Base-by-base conservation (phyloP, 495 filamentous ascomycete species). In the Tuber brumale region DNA sequence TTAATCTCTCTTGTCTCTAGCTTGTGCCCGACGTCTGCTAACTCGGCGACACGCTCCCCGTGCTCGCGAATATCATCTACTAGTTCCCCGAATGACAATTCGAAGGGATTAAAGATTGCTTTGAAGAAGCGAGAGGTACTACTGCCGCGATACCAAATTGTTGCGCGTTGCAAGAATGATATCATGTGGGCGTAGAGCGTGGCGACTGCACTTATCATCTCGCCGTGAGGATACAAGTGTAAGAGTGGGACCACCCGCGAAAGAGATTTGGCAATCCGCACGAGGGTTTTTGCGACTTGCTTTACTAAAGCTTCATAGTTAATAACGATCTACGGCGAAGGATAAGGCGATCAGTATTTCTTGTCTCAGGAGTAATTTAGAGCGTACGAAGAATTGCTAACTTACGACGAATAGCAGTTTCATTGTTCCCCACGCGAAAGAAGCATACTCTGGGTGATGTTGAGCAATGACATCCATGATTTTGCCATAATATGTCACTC, bases 371-470 rank as follows among this genome's bases (percentile, higher is more conserved):
- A 8, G 23, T 12, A 6, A 4, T 41, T 23, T 61, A 23, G 21
- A 12, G 45, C 0, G 23, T 14, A 31, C 14, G 12, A 12, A 4
- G n/a, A 16, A 12, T 27, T 57, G 9, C 12, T 61, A 16, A 61
- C 51, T 70, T 75, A 83, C 82, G 39, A 76, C 42, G 48, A 84
- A 78, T 21, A 84, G n/a, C 23, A 83, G 78, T 39, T 83, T 80
- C 46, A 84, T 66, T 31, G 82, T 44, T 10, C 82, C 82, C 80
- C 82, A 84, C 27, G 78, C 82, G 14, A 82, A 39, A n/a, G 80
- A 71, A 12, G 77, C 79, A 73, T 83, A 83, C 44, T 83, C 77
- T 4, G 82, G 74, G 70, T 82, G 77, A 31, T 84, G 82, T 51
- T 84, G 82, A 3, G 74, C 78, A 2, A 84, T 70, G n/a, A 74